phyloP scores from a whole-genome alignment of 768 basidiomycete genomes.

The Royoungia palumana region DNA sequence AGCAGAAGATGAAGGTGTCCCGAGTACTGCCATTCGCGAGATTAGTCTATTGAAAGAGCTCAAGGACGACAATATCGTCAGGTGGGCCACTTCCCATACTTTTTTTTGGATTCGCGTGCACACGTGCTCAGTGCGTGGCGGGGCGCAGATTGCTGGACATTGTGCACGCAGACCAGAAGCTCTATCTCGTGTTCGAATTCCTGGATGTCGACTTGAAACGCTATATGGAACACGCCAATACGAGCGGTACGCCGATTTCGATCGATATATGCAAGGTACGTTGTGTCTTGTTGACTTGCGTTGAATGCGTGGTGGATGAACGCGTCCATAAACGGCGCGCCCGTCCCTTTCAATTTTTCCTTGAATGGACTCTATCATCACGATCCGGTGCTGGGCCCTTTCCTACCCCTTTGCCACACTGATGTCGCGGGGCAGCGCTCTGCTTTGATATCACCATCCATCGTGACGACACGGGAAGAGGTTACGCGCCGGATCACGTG shows the following conservation, averaged over 20 bases:
- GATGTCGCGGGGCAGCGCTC: constrained; percentile 3
- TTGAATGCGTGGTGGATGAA: constrained; percentile 11
- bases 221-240: constrained; percentile 90
- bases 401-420: background rate
- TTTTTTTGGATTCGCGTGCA: background rate
- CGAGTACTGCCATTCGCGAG: constrained; percentile 96
- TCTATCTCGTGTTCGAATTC: constrained; percentile 98
- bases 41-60: constrained; percentile 97
- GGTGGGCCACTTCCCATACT: constrained; percentile 41
- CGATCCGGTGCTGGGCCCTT: background rate
- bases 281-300: background rate
- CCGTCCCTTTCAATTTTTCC: constrained; percentile 1
- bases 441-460: constrained; percentile 17
- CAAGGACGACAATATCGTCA: constrained; percentile 93
- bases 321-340: constrained; percentile 21
- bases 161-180: constrained; percentile 93
- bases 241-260: constrained; percentile 66
- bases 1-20: constrained; percentile 98
- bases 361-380: constrained; percentile 9
- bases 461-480: constrained; percentile 16
- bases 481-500: constrained; percentile 33
- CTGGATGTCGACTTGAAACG: constrained; percentile 95
- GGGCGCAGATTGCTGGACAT: constrained; percentile 81
- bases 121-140: constrained; percentile 6
- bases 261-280: constrained; percentile 79